These are phyloP conservation scores for Aspergillus terreus DNA, from an alignment of 2,329 filamentous ascomycete species.

Conservation along the genomic window DNA sequence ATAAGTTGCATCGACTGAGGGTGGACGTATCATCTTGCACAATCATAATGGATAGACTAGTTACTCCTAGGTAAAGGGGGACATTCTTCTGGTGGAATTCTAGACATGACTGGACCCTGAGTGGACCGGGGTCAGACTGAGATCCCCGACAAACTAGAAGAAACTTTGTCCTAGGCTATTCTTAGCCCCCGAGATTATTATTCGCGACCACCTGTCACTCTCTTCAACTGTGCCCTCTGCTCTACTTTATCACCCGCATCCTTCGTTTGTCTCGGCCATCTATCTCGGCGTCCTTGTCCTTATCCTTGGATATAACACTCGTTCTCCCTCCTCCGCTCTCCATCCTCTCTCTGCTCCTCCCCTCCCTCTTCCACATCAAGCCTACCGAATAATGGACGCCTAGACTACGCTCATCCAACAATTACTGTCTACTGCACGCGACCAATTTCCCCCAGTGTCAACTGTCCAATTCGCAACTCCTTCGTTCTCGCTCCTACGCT, in stretches of 20 bases:
- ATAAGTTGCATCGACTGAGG: no score
- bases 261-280: background rate
- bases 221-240: background rate
- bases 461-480: background rate
- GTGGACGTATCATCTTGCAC: no score
- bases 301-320: no score
- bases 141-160: background rate
- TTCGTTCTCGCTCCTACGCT: background rate
- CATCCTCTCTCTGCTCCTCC: background rate
- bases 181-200: background rate
- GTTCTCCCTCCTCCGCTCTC: background rate
- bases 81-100: no score
- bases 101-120: conserved; percentile 3
- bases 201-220: background rate
- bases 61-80: no score
- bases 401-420: background rate
- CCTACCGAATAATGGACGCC: background rate
- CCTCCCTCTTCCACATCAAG: background rate
- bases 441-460: background rate
- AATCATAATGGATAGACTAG: no score
- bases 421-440: background rate
- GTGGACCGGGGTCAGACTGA: background rate
- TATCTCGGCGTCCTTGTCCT: no score
- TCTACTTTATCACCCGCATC: conserved; percentile 5
- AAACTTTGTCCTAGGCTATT: conserved; percentile 3